Percentiles rank a stretch among this genome's conserved stretches.
These are phyloP conservation scores for Clavaria fumosa DNA, from an alignment of 768 basidiomycete species.

Conservation along the genomic window DNA sequence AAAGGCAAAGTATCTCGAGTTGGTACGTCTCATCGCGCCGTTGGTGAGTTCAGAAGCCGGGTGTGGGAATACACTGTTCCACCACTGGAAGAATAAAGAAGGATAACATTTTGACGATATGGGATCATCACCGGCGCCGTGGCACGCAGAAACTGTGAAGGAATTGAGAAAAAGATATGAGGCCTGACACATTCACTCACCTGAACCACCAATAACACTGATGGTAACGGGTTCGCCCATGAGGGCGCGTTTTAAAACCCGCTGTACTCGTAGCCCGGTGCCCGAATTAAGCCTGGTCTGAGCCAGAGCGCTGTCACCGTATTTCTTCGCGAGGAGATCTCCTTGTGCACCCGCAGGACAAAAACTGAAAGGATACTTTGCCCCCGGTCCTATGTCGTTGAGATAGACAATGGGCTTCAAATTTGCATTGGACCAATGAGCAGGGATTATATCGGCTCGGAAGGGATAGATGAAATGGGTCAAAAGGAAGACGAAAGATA, in stretches of 20 bases:
- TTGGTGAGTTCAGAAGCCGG: constrained; percentile 97
- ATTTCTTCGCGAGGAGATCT: constrained; percentile 64
- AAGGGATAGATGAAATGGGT: constrained; percentile 33
- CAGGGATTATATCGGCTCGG: too few relatives aligned
- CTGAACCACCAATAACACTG: constrained; percentile 77
- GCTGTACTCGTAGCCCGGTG: constrained; percentile 68
- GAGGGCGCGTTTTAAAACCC: constrained; percentile 70
- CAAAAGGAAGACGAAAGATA: constrained; percentile 39
- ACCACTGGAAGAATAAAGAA: constrained; percentile 92
- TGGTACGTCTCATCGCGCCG: constrained; percentile 84
- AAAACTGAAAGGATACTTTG: constrained; percentile 68
- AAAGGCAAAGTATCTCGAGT: constrained; percentile 89
- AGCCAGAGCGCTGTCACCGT: constrained; percentile 59
- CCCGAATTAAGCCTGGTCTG: constrained; percentile 66
- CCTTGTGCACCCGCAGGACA: constrained; percentile 79
- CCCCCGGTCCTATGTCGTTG: constrained; percentile 38
- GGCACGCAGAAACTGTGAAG: constrained; percentile 71
- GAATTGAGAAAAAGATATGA: constrained; percentile 7
- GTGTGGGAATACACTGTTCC: constrained; percentile 95
- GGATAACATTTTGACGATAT: constrained; percentile 79
- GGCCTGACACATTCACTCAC: constrained; percentile 25
- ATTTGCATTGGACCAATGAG: constrained; percentile 29
- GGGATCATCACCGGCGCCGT: constrained; percentile 87
- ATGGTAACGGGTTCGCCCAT: constrained; percentile 80
- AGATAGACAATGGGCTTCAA: constrained; percentile 72